These are phyloP conservation scores for Acanthamoeba royreba DNA, from an alignment of 208 protist genomes.

Conservation along the genomic window DNA sequence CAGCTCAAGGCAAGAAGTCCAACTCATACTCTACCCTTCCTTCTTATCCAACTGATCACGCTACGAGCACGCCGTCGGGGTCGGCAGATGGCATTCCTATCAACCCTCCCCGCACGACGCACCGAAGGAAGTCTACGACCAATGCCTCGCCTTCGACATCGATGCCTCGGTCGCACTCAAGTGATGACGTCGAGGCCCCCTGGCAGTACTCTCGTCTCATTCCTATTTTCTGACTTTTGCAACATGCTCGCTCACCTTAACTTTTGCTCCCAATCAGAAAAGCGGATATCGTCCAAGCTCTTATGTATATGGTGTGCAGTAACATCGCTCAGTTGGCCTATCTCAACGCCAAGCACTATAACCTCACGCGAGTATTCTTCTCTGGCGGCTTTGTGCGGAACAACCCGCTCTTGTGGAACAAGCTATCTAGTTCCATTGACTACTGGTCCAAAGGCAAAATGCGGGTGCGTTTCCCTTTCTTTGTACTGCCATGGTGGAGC, in stretches of 20 bases:
- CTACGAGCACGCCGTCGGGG: neutral
- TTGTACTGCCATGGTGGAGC: neutral
- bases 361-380: conserved; percentile 22
- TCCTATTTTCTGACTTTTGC: neutral
- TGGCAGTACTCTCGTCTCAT: neutral
- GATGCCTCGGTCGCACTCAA: neutral
- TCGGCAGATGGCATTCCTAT: neutral
- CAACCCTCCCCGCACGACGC: neutral
- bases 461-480: neutral
- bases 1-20: neutral
- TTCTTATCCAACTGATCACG: neutral
- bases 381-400: conserved; percentile 20
- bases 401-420: neutral
- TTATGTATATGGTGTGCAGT: conserved; percentile 31
- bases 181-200: neutral
- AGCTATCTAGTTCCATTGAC: neutral
- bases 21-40: neutral
- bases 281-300: neutral
- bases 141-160: neutral
- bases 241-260: neutral
- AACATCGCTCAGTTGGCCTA: conserved; percentile 28
- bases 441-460: conserved; percentile 38
- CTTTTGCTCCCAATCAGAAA: neutral
- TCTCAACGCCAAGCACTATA: conserved; percentile 23
- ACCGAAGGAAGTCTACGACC: neutral